Conservation (phyloP, 805 yeast species). For the Ogataea kodamae region DNA sequence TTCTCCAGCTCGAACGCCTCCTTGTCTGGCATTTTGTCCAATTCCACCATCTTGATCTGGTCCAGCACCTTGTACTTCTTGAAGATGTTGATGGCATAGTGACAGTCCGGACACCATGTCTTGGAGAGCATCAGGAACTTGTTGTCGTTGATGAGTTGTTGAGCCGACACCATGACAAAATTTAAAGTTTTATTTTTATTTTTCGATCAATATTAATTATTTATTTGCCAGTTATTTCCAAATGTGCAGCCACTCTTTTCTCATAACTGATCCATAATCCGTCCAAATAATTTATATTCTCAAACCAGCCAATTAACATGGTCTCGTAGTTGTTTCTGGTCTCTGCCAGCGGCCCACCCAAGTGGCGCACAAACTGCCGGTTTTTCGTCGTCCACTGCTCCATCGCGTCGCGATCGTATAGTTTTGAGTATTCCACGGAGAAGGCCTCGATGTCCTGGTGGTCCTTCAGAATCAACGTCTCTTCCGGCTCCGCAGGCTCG, state of each 20-base stretch:
- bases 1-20: slow-evolving; percentile 53
- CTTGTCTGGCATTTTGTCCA: slow-evolving; percentile 49
- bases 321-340: slow-evolving; percentile 17
- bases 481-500: slow-evolving; percentile 23
- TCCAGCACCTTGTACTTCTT: slow-evolving; percentile 47
- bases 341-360: slow-evolving; percentile 2
- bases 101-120: slow-evolving; percentile 79
- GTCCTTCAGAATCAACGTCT: slow-evolving; percentile 42
- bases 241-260: slow-evolving; percentile 8
- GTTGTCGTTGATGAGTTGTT: slow-evolving; percentile 42
- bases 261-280: slow-evolving; percentile 23
- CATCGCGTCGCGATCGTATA: slow-evolving; percentile 32
- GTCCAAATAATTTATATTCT: slow-evolving; percentile 26
- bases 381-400: slow-evolving; percentile 42
- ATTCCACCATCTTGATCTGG: slow-evolving; percentile 54
- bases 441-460: slow-evolving; percentile 53
- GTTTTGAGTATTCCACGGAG: slow-evolving; percentile 42
- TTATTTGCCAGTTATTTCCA: too few relatives aligned
- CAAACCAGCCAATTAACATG: slow-evolving; percentile 28
- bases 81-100: slow-evolving; percentile 56
- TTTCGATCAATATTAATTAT: slow-evolving; percentile 3
- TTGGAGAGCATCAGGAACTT: slow-evolving; percentile 59
- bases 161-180: slow-evolving; percentile 33
- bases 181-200: neutral
- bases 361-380: slow-evolving; percentile 13